Evolutionary conservation across 1,139 yeast species (phyloP), one percentile per base, ranked within the genome.

Genomic region (Kazachstania sp.): DNA sequence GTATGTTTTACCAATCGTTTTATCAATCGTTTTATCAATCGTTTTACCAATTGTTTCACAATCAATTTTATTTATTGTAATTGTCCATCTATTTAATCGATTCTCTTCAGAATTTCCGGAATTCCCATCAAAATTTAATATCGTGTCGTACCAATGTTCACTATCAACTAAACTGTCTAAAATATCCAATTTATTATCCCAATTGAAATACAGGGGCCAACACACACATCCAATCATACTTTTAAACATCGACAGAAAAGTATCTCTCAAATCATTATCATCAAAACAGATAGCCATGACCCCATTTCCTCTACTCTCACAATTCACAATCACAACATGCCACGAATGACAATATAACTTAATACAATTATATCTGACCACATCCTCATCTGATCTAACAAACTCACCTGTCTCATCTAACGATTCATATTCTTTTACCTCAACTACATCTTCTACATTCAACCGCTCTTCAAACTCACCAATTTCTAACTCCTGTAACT

Each of bases 191-290:
- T 64, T 59, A 28, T 54, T 51, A 3, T 43, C 38, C 3, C 57
- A 52, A 20, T 55, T 52, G 35, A 65, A 58, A 12, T 34, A 41
- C 23, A 63, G 26, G 0, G 61, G 55, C 43, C 57, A 54, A 5
- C 60, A 43, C 4, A 63, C 42, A 5, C 54, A 45, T 13, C 67
- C 65, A 15, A 46, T 49, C 18, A 55, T 55, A 4, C 53, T 48
- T 36, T 55, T 57, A 6, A 65, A 44, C 66, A 66, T 62, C 7
- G 58, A 56, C 3, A 54, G 41, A 20, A 58, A 36, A 32, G 52
- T 3, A 13, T 29, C 23, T 12, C 19, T 16, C 8, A 23, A 7
- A 5, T 6, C 7, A 19, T 36, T 34, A 5, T 26, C 29, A 5
- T 39, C 36, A 16, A 38, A 38, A 16, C 16, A 15, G 5, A n/a